Percentiles rank a stretch among this genome's conserved stretches.
Conservation (phyloP, 1,284 basidiomycete genomes). For the Puccinia triticina region DNA sequence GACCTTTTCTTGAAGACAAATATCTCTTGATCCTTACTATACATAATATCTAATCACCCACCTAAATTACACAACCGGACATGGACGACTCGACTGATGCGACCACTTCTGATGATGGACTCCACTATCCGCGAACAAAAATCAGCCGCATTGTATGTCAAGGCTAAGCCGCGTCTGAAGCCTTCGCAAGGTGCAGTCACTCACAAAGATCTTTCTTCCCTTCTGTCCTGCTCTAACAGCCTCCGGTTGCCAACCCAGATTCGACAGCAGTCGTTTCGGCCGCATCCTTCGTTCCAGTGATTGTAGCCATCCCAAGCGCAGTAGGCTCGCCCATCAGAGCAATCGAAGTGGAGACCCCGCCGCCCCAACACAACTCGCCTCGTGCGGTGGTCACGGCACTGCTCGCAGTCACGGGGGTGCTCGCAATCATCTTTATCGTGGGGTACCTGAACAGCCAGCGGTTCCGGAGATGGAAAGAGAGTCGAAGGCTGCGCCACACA, state of each 20-base stretch:
- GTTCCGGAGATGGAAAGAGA: background rate
- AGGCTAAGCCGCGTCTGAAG: background rate
- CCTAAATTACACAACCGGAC: too few species aligned
- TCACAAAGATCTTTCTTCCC: background rate
- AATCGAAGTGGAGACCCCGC: background rate
- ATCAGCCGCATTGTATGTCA: background rate
- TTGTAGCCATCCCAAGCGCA: background rate
- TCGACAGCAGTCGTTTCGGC: background rate
- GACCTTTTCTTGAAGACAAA: too few species aligned
- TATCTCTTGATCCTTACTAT: too few species aligned
- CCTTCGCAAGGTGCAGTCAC: background rate
- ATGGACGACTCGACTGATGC: constrained; percentile 13
- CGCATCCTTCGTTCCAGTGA: background rate
- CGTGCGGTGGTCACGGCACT: background rate
- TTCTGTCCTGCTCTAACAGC: background rate
- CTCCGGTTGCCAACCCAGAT: background rate
- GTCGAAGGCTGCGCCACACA: background rate
- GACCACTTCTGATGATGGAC: background rate
- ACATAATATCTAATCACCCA: too few species aligned
- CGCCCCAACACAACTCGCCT: background rate
- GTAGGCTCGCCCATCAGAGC: background rate
- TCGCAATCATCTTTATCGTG: background rate
- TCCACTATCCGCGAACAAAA: background rate
- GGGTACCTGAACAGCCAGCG: constrained; percentile 2
- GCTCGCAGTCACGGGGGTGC: background rate